Conservation (phyloP, 352 stramenopile species). For the Globisporangium paddicum region DNA sequence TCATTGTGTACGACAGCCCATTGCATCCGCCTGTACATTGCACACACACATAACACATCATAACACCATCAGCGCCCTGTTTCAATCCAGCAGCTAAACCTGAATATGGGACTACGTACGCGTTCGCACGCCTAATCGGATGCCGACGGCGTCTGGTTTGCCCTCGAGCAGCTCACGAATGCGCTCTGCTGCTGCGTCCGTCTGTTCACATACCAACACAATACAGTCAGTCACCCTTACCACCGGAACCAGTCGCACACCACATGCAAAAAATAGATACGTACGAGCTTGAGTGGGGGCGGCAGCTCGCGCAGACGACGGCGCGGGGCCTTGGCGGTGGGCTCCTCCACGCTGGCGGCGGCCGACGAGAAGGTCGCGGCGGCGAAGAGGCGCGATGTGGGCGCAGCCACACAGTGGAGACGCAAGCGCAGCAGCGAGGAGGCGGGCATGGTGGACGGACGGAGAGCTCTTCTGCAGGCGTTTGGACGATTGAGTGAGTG, state of each 20-base stretch:
- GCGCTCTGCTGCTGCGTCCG: slow-evolving; percentile 79
- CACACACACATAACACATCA: background rate
- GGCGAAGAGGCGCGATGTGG: background rate
- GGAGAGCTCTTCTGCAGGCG: background rate
- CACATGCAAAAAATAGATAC: slow-evolving; percentile 12
- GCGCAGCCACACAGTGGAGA: background rate
- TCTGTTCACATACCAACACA: slow-evolving; percentile 34
- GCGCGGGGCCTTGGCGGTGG: slow-evolving; percentile 22
- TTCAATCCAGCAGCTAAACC: background rate
- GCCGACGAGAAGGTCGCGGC: slow-evolving; percentile 20
- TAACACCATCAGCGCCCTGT: background rate
- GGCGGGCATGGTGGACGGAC: background rate
- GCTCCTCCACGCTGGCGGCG: slow-evolving; percentile 31
- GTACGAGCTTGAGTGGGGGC: slow-evolving; percentile 69
- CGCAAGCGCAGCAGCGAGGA: slow-evolving; percentile 1
- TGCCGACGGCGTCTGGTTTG: slow-evolving; percentile 91
- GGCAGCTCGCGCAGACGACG: slow-evolving; percentile 66
- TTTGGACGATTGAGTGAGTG: background rate
- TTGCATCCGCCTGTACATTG: slow-evolving; percentile 92
- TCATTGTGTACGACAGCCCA: slow-evolving; percentile 98
- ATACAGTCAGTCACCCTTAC: background rate
- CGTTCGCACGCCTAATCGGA: slow-evolving; percentile 94
- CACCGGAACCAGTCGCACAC: background rate
- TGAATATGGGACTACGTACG: slow-evolving; percentile 37
- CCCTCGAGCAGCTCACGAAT: slow-evolving; percentile 83